Evolutionary conservation across 1,284 basidiomycete genomes (phyloP).

Genomic region (Melampsora larici-populina): DNA sequence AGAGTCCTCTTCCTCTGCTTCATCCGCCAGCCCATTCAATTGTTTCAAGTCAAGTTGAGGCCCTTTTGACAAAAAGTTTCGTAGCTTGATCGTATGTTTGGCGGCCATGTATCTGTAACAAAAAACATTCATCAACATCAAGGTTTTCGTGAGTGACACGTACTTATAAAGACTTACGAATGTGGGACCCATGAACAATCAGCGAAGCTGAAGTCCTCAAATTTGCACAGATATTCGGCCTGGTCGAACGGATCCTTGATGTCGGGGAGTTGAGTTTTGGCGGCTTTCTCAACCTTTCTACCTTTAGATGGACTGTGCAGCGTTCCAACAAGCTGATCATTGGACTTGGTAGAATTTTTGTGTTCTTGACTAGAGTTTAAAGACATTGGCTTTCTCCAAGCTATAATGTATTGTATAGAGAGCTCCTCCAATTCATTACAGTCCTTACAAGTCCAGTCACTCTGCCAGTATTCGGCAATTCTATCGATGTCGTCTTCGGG

Average conservation of each 20-base stretch:
- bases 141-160: neutral
- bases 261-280: constrained; percentile 49
- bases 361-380: constrained; percentile 53
- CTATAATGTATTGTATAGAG: constrained; percentile 77
- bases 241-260: constrained; percentile 62
- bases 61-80: constrained; percentile 37
- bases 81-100: constrained; percentile 38
- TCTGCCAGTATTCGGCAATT: constrained; percentile 48
- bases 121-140: constrained; percentile 38
- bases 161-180: constrained; percentile 25
- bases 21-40: constrained; percentile 41
- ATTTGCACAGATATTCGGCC: constrained; percentile 83
- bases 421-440: constrained; percentile 68
- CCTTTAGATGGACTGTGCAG: constrained; percentile 25
- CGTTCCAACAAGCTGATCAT: constrained; percentile 40
- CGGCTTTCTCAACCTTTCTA: constrained; percentile 61
- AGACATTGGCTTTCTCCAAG: constrained; percentile 63
- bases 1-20: constrained; percentile 52
- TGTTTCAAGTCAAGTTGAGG: constrained; percentile 47
- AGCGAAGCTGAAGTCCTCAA: constrained; percentile 70
- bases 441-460: constrained; percentile 72
- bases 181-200: constrained; percentile 57
- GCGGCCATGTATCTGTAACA: constrained; percentile 31
- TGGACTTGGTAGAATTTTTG: constrained; percentile 48
- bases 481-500: constrained; percentile 66